Base-by-base conservation (phyloP, 805 yeast species). In the Metschnikowia henanensis region DNA sequence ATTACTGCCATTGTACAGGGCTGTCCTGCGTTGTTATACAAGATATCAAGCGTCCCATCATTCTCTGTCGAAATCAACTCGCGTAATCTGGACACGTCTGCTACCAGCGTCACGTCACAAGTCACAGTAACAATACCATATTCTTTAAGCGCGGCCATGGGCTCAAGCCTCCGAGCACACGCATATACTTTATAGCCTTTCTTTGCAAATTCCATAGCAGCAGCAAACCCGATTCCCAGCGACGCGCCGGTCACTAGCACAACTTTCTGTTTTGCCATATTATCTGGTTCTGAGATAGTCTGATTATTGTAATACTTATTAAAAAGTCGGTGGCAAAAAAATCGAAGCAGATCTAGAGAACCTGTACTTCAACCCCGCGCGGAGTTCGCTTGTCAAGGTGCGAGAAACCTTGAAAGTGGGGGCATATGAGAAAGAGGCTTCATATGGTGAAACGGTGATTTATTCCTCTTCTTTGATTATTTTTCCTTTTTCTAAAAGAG, bases 11-110 rank as follows among this genome's bases (percentile, higher is more conserved):
- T 70, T 0, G 87, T 79, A 56, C 91, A 85, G 18, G 88, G 74
- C 52, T 76, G 82, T 12, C 90, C 90, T 1, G 95, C 95, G 60
- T 86, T 86, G 61, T 86, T 86, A 65, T 73, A 83, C 37, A 86
- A 60, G 8, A 82, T 51, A 53, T 84, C 87, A 44, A 84, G 59
- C 37, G 71, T 67, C 1, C 75, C 76, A 23, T 73, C 77, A 12
- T 74, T 68, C 29, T 74, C 68, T 2, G 55, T 49, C 0, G 51
- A 43, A n/a, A 83, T 66, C 20, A 66, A 63, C n/a, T 70, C 54
- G 42, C 72, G 75, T 18, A 80, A 70, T 16, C 64, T 50, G 3
- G 52, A n/a, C 30, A 83, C 77, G 21, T 79, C 75, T 23, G 73
- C 76, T 2, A 59, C 37, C 1, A 75, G 66, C 0, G 83, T 60